phyloP scores from a whole-genome alignment of 768 basidiomycete genomes.

The Leccinum subtestaceum region DNA sequence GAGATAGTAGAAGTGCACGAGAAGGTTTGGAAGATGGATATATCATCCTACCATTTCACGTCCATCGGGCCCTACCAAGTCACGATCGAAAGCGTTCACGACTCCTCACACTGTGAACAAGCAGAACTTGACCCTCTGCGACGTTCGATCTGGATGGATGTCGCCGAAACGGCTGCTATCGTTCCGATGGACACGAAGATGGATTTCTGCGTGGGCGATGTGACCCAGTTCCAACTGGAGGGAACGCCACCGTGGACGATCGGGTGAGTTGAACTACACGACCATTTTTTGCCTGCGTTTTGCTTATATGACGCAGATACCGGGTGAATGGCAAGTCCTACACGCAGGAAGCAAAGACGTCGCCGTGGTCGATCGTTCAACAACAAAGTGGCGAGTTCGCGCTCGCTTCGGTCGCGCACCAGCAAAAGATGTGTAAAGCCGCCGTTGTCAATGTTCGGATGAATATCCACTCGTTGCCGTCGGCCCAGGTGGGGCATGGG shows the following conservation, averaged over 20 bases:
- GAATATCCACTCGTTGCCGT: constrained; percentile 77
- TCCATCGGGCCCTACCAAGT: constrained; percentile 82
- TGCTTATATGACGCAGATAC: constrained; percentile 51
- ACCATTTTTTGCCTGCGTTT: not conserved
- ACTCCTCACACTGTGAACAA: constrained; percentile 81
- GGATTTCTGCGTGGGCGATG: constrained; percentile 89
- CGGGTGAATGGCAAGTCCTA: constrained; percentile 73
- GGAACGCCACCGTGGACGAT: constrained; percentile 93
- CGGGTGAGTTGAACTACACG: constrained; percentile 46
- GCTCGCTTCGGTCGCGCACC: constrained; percentile 87
- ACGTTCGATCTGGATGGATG: constrained; percentile 78
- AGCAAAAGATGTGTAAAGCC: constrained; percentile 89
- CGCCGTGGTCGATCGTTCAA: constrained; percentile 83
- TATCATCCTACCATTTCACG: constrained; percentile 68
- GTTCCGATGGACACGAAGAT: constrained; percentile 74
- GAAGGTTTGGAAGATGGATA: constrained; percentile 66
- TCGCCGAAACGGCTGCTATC: constrained; percentile 95
- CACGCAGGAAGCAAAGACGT: constrained; percentile 70
- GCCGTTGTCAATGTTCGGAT: constrained; percentile 72
- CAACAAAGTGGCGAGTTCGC: constrained; percentile 80
- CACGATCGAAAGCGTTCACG: constrained; percentile 71
- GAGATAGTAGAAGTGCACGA: constrained; percentile 51
- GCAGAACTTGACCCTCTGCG: constrained; percentile 58
- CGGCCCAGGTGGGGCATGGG: constrained; percentile 87
- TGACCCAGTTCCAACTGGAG: constrained; percentile 88